These are phyloP conservation scores for Hypoxylon sp. DNA, from an alignment of 2,329 filamentous ascomycete species.

Conservation along the genomic window DNA sequence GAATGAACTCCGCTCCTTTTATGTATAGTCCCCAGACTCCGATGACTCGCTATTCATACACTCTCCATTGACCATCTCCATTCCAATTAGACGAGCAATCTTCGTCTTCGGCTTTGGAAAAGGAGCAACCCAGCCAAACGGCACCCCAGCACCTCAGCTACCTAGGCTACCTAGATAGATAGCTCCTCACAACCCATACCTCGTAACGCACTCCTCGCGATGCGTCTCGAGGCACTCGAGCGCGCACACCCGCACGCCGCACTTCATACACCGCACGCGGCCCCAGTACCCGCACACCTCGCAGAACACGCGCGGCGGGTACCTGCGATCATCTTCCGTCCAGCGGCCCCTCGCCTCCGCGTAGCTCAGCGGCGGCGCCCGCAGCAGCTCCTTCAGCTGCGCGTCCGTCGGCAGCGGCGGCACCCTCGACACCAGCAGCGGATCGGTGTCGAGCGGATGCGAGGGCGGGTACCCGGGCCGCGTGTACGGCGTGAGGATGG, in stretches of 20 bases:
- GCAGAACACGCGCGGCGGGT: conserved; percentile 77
- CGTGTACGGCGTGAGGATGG: conserved; percentile 44
- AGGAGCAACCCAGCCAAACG: too few species aligned
- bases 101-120: too few species aligned
- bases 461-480: conserved; percentile 49
- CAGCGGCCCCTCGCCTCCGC: conserved; percentile 70
- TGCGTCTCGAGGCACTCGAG: conserved; percentile 81
- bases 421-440: conserved; percentile 70
- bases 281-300: conserved; percentile 89
- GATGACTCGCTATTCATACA: conserved; percentile 1
- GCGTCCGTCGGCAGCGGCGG: conserved; percentile 71
- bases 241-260: conserved; percentile 83
- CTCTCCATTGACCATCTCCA: background rate
- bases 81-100: background rate
- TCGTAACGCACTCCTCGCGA: conserved; percentile 77
- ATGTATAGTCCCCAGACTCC: background rate
- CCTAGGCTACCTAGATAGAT: background rate
- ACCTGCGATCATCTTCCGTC: conserved; percentile 53
- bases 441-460: conserved; percentile 68
- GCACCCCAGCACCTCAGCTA: background rate
- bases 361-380: conserved; percentile 76
- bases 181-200: conserved; percentile 66
- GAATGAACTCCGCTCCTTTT: conserved; percentile 13
- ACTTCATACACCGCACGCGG: conserved; percentile 80
- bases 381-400: conserved; percentile 75